Conservation (phyloP, 2,329 filamentous ascomycete species). For the Sporothrix curviconia region DNA sequence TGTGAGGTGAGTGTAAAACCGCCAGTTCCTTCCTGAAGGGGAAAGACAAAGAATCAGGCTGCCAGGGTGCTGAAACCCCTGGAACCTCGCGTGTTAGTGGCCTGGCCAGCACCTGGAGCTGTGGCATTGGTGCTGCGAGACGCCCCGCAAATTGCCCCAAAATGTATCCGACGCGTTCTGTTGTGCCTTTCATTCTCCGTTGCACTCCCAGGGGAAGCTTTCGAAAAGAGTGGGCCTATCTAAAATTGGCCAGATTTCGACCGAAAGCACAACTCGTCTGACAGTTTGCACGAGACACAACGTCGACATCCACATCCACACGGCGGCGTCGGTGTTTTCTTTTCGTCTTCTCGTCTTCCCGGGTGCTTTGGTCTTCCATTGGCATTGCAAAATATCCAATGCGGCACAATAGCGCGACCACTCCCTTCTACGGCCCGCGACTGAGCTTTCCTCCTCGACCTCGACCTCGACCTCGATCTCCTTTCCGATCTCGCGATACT, state of each 20-base stretch:
- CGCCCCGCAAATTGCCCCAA: neutral
- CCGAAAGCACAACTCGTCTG: neutral
- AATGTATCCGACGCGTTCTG: conserved; percentile 2
- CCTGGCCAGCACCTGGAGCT: neutral
- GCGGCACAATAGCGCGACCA: neutral
- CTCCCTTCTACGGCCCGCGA: neutral
- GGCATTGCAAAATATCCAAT: too few relatives aligned
- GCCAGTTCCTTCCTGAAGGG: neutral
- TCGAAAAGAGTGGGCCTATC: neutral
- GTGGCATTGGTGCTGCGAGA: neutral
- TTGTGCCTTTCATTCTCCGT: conserved; percentile 1
- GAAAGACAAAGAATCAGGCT: neutral
- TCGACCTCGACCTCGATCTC: neutral
- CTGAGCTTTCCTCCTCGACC: neutral
- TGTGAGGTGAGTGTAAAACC: neutral
- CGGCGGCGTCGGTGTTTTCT: too few relatives aligned
- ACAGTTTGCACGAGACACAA: neutral
- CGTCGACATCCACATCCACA: neutral
- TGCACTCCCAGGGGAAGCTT: neutral
- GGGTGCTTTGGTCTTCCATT: too few relatives aligned
- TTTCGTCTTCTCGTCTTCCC: too few relatives aligned
- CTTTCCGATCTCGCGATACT: neutral
- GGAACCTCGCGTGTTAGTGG: too few relatives aligned
- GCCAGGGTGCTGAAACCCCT: too few relatives aligned
- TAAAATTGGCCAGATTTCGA: conserved; percentile 11